Base-by-base conservation (phyloP, 306 rosid species). In the Pterocarpus santalinus region DNA sequence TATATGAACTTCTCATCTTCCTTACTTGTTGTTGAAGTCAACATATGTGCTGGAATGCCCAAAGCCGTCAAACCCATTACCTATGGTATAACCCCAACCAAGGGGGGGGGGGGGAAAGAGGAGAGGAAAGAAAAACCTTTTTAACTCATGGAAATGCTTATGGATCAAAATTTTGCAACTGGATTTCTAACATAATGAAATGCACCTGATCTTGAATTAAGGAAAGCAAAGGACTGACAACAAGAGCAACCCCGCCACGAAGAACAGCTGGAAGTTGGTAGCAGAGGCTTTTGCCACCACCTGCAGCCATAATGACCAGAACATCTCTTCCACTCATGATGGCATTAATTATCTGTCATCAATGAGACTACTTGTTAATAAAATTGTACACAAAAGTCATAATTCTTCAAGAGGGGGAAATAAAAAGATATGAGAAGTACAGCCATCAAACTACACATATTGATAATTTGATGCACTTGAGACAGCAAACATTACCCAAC, bases 201-300 rank as follows among this genome's bases (percentile, higher is more conserved):
- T 77, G 65, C 82, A 94, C 98, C 98, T 95, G 98, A 86, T 95
- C 98, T 87, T 92, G 97, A 78, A 95, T 95, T 77, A 95, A 84
- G 30, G 98, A 95, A 85, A 95, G 95, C 82, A 95, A 83, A 44
- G 97, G 97, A 86, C 98, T 95, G 85, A 95, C 94, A 85, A 95
- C 97, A 76, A 95, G 94, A 79, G 92, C 89, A 83, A 95, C 83
- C 77, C 98, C 98, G 81, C 84, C 88, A 60, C 84, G 90, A 82
- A 95, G 92, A 88, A 92, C 84, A 55, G 97, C 97, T 39, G 98
- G 98, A 85, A 95, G 95, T 87, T 95, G 98, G 79, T 95, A 95
- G 83, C 97, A 95, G 56, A 95, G 95, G 82, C 98, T 95, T 88
- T 95, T 95, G 85, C 98, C 98, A 87, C 98, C 97, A 83, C 98